These are phyloP conservation scores for Septoria linicola DNA, from an alignment of 2,329 filamentous ascomycete species.

Conservation along the genomic window DNA sequence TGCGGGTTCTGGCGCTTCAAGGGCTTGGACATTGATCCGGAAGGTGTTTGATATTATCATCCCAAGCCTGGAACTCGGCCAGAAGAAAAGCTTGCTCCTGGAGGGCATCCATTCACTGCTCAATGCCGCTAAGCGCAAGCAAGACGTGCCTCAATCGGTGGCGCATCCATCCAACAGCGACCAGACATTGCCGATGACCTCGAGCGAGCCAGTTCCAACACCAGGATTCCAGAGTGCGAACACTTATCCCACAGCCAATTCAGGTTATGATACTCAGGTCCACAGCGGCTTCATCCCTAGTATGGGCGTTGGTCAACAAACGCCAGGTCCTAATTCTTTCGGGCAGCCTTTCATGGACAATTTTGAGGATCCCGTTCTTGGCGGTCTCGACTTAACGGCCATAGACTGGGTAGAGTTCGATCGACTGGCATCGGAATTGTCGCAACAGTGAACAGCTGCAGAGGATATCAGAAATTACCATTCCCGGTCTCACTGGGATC, in stretches of 20 bases:
- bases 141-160: slow-evolving; percentile 14
- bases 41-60: slow-evolving; percentile 30
- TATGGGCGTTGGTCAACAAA: slow-evolving; percentile 16
- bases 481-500: background rate
- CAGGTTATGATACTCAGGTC: slow-evolving; percentile 11
- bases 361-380: slow-evolving; percentile 21
- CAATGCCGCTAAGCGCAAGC: slow-evolving; percentile 25
- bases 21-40: slow-evolving; percentile 29
- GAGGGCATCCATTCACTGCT: slow-evolving; percentile 27
- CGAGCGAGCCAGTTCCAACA: slow-evolving; percentile 8
- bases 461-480: background rate
- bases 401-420: slow-evolving; percentile 34
- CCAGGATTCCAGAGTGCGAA: background rate
- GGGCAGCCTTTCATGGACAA: slow-evolving; percentile 12
- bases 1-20: slow-evolving; percentile 17
- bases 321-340: slow-evolving; percentile 15
- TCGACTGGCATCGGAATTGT: slow-evolving; percentile 29
- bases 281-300: slow-evolving; percentile 16
- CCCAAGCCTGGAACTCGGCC: slow-evolving; percentile 24
- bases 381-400: slow-evolving; percentile 26
- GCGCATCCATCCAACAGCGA: slow-evolving; percentile 10
- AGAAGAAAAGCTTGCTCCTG: slow-evolving; percentile 24
- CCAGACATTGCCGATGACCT: slow-evolving; percentile 7
- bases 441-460: slow-evolving; percentile 20
- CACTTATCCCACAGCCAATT: background rate